Conservation (phyloP, 306 rosid genomes). For the Astragalus glycyphyllos region DNA sequence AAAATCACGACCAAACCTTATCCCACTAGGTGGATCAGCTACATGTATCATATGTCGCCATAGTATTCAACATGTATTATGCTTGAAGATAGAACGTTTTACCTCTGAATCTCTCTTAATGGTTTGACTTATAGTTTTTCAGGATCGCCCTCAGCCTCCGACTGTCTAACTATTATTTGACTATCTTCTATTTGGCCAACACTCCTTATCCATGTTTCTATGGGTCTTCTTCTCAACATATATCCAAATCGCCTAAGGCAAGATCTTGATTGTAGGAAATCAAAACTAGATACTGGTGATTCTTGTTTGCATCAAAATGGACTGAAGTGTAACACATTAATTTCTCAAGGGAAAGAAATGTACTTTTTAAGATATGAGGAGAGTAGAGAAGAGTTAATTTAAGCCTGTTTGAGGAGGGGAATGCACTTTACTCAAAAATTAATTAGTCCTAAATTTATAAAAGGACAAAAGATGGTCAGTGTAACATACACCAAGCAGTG, state of each 20-base stretch:
- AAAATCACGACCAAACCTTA: background rate
- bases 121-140: conserved; percentile 3
- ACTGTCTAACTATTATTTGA: background rate
- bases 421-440: background rate
- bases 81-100: background rate
- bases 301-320: background rate
- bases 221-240: background rate
- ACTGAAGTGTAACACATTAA: background rate
- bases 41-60: background rate
- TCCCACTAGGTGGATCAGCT: background rate
- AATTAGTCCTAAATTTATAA: background rate
- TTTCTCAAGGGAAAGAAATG: background rate
- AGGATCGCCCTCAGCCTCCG: background rate
- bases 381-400: background rate
- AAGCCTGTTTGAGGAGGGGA: background rate
- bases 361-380: background rate
- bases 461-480: background rate
- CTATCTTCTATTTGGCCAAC: background rate
- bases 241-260: background rate
- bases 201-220: background rate
- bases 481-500: background rate
- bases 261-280: background rate
- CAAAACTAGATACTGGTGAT: background rate
- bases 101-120: background rate
- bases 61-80: background rate